Conservation (phyloP, 1,284 basidiomycete species). For the Cystobasidium pallidum region DNA sequence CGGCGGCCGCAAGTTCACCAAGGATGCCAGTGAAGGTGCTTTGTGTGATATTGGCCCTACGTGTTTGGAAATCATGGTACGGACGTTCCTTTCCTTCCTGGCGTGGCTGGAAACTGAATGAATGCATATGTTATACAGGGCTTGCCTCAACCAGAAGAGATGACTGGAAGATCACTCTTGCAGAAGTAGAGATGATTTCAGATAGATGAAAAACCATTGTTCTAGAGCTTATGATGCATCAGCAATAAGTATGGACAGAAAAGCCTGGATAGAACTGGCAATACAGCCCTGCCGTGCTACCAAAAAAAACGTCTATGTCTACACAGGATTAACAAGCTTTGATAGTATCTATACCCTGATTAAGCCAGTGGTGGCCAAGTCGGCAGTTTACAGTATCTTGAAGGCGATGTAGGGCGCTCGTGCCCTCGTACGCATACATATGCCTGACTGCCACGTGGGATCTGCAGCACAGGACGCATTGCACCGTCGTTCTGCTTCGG, state of each 20-base stretch:
- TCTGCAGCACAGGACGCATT: too few species aligned
- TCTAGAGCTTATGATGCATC: background rate
- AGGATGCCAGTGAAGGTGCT: constrained; percentile 61
- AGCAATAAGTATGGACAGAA: background rate
- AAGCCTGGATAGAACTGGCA: background rate
- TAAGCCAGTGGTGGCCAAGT: too few species aligned
- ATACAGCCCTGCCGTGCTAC: too few species aligned
- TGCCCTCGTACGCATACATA: too few species aligned
- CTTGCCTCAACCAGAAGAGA: constrained; percentile 42
- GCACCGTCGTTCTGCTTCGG: too few species aligned
- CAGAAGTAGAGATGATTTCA: background rate
- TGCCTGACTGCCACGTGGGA: too few species aligned
- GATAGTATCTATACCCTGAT: too few species aligned
- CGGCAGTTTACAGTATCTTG: too few species aligned
- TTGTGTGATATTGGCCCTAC: constrained; percentile 87
- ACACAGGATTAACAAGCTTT: too few species aligned
- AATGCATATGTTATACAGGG: constrained; percentile 12
- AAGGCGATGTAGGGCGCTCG: too few species aligned
- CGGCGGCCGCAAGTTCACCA: constrained; percentile 55
- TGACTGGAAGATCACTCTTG: constrained; percentile 38
- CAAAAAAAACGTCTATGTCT: too few species aligned
- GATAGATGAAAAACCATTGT: background rate
- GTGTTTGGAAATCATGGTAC: constrained; percentile 71
- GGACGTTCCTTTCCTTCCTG: constrained; percentile 44
- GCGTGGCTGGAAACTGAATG: background rate